Conservation (phyloP, 306 rosid species). For the Sphenostylis stenocarpa region DNA sequence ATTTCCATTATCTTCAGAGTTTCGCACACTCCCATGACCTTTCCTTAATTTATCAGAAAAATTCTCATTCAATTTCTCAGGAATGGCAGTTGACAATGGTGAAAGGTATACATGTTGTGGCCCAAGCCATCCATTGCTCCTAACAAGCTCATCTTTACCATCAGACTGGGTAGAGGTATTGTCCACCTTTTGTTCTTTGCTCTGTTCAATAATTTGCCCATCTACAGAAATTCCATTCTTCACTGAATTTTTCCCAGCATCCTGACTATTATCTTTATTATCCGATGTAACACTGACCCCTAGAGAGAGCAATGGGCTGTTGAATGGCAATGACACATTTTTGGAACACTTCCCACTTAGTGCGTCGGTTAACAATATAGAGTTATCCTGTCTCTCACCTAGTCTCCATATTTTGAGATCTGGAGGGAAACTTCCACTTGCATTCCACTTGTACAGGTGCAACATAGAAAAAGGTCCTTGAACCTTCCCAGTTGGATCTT, state of each 20-base stretch:
- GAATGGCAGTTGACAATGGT: slow-evolving; percentile 40
- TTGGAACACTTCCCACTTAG: slow-evolving; percentile 50
- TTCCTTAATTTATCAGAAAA: slow-evolving; percentile 43
- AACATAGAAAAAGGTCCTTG: slow-evolving; percentile 84
- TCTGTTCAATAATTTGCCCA: slow-evolving; percentile 38
- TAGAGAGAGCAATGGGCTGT: slow-evolving; percentile 44
- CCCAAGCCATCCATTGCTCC: slow-evolving; percentile 49
- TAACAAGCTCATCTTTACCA: slow-evolving; percentile 49
- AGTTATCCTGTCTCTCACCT: slow-evolving; percentile 57
- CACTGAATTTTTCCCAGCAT: slow-evolving; percentile 41
- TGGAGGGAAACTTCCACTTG: slow-evolving; percentile 67
- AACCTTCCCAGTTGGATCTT: slow-evolving; percentile 80
- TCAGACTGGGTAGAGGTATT: slow-evolving; percentile 42
- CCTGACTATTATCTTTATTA: slow-evolving; percentile 40
- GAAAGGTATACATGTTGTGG: slow-evolving; percentile 50
- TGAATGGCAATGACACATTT: slow-evolving; percentile 37
- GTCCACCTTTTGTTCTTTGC: slow-evolving; percentile 43
- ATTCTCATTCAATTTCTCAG: slow-evolving; percentile 40
- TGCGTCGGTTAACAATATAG: slow-evolving; percentile 64
- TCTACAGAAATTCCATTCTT: slow-evolving; percentile 32
- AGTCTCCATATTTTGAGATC: slow-evolving; percentile 78
- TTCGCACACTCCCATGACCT: slow-evolving; percentile 39
- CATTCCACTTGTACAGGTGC: slow-evolving; percentile 73
- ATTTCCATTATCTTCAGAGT: slow-evolving; percentile 45
- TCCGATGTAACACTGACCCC: slow-evolving; percentile 41